Evolutionary conservation across 2,329 filamentous ascomycete genomes (phyloP).

Genomic region (Metarhizium brunneum): DNA sequence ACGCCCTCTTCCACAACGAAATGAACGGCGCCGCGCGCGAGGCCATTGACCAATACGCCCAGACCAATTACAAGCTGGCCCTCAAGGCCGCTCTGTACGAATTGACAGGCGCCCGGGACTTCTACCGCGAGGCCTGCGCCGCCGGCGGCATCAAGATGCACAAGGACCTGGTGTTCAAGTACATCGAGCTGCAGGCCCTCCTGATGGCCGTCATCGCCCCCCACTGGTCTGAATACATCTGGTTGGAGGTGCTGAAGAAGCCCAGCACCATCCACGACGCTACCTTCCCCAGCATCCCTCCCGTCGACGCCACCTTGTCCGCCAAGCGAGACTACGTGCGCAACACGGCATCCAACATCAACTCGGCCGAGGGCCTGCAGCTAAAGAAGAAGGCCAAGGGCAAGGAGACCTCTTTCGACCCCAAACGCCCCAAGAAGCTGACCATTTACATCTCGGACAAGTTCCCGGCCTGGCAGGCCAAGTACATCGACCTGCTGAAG

Average conservation of each 20-base stretch:
- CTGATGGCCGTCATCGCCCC: slow-evolving; percentile 78
- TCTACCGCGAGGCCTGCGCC: slow-evolving; percentile 75
- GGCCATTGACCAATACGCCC: slow-evolving; percentile 67
- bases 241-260: slow-evolving; percentile 82
- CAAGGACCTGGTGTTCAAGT: slow-evolving; percentile 65
- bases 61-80: slow-evolving; percentile 70
- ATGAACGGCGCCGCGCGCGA: slow-evolving; percentile 77
- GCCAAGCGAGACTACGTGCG: slow-evolving; percentile 79
- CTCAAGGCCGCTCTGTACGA: slow-evolving; percentile 84
- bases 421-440: slow-evolving; percentile 84
- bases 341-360: slow-evolving; percentile 64
- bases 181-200: slow-evolving; percentile 78
- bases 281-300: slow-evolving; percentile 45
- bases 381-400: slow-evolving; percentile 90
- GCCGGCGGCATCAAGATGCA: slow-evolving; percentile 81
- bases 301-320: slow-evolving; percentile 56
- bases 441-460: slow-evolving; percentile 73
- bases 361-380: slow-evolving; percentile 70
- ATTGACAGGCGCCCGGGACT: slow-evolving; percentile 78
- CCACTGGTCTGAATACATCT: slow-evolving; percentile 92
- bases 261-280: slow-evolving; percentile 69
- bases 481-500: slow-evolving; percentile 73
- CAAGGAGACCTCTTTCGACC: slow-evolving; percentile 77
- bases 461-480: slow-evolving; percentile 86
- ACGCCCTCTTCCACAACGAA: slow-evolving; percentile 87